phyloP scores from a whole-genome alignment of 83 land plant genomes.

The Picea mariana region DNA sequence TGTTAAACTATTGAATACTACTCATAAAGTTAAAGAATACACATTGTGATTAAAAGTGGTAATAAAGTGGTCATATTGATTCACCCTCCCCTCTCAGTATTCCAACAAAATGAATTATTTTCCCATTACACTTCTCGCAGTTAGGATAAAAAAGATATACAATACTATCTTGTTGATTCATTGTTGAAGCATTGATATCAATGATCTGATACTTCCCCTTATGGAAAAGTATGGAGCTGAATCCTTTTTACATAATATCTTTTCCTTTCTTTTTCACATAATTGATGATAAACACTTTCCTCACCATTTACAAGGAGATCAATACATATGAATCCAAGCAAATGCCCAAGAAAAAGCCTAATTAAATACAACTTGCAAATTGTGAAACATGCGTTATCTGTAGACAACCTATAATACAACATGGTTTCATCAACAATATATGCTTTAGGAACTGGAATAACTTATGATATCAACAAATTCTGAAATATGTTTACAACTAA shows the following conservation, averaged over 20 bases:
- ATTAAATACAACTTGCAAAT: constrained; percentile 11
- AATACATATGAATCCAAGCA: constrained; percentile 6
- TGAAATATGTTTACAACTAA: not conserved
- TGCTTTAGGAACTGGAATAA: constrained; percentile 9
- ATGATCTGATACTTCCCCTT: constrained; percentile 7
- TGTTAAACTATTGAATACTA: too few species aligned
- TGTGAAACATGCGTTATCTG: constrained; percentile 2
- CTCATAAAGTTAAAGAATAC: too few species aligned
- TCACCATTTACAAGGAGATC: constrained; percentile 14
- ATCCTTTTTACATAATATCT: constrained; percentile 12
- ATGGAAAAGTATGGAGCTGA: constrained; percentile 5
- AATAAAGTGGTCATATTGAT: too few species aligned
- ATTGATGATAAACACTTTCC: constrained; percentile 10
- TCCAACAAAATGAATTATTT: not conserved
- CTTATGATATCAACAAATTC: not conserved
- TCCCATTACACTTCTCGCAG: constrained; percentile 3
- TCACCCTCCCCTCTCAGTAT: too few species aligned
- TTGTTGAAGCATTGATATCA: not conserved
- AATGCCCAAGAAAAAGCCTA: constrained; percentile 10
- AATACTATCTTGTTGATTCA: constrained; percentile 6
- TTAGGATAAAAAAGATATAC: constrained; percentile 6
- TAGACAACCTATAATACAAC: constrained; percentile 7
- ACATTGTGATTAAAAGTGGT: too few species aligned
- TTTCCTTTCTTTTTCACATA: constrained; percentile 9
- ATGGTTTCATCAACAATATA: not conserved